Evolutionary conservation across 176 grass and related monocot species (phyloP).

Genomic region (Cenchrus fungigraminus): DNA sequence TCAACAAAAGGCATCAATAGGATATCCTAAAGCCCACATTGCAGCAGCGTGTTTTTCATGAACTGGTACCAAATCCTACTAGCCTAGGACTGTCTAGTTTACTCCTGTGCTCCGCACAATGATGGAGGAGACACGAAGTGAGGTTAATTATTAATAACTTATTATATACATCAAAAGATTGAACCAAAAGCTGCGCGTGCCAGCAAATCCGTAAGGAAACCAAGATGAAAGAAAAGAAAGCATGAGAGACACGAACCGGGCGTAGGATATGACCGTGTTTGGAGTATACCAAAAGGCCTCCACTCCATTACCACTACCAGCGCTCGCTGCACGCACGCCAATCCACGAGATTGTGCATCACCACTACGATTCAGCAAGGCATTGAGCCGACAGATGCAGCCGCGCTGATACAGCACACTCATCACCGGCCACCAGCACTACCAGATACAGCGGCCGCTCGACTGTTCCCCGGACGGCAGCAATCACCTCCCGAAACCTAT

Average conservation of each 20-base stretch:
- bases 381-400: neutral
- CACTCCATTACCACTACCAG: neutral
- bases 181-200: neutral
- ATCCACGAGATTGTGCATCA: neutral
- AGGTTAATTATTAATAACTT: neutral
- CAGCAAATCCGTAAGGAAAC: constrained; percentile 1
- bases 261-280: neutral
- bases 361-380: neutral
- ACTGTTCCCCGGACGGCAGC: neutral
- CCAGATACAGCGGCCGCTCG: neutral
- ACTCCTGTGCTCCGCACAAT: neutral
- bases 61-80: neutral
- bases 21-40: neutral
- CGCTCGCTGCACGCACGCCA: neutral
- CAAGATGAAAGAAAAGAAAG: neutral
- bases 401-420: neutral
- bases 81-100: neutral
- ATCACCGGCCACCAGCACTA: neutral
- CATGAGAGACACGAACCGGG: constrained; percentile 3
- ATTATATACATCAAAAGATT: neutral
- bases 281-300: neutral
- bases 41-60: neutral
- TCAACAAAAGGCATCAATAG: neutral
- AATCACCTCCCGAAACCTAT: neutral
- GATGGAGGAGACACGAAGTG: neutral